Evolutionary conservation across 106 monocot species (phyloP), one percentile per base, ranked within the genome.

Genomic region (Amphibolis antarctica): DNA sequence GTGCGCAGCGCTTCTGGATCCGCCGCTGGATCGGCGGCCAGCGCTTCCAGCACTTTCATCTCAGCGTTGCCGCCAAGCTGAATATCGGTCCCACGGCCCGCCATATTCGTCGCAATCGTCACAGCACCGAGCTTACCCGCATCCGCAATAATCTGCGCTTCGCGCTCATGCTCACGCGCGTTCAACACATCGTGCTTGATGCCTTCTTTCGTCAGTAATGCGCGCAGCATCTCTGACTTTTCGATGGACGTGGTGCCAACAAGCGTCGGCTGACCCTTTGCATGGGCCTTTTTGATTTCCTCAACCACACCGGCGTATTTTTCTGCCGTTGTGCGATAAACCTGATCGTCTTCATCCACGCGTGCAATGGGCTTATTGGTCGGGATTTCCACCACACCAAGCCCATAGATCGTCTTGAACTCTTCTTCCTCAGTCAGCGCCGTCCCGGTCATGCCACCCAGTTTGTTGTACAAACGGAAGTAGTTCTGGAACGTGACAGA

Each of bases 71-170:
- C 58, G 27, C 28, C 58, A 17, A 58, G 58, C n/a, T 9, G 9
- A 4, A 58, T 58, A 58, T 58, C 58, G 12, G 58, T 58, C 5
- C 58, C 58, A 9, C 58, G 58, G 2, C 58, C 58, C 4, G 58
- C 58, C 58, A 58, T 58, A 58, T 58, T 58, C 9, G 58, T 58
- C 5, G 58, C 58, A 28, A 58, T 58, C 3, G 58, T 58, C 9
- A 58, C 27, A 7, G 58, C 21, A 4, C 27, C 5, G 3, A 10
- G 3, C 5, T 24, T 5, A 10, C 58, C 58, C 6, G 58, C 58
- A 5, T 58, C 10, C 4, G 58, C 58, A 17, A 58, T 28, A 17
- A 58, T 58, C 26, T 23, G 23, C 9, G 58, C 21, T 28, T 58
- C 58, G 4, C 26, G 21, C 10, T 28, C 27, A 12, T 24, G 25